Conservation (phyloP, 371 early-diverging fungal species). For the Sporodiniella umbellata region DNA sequence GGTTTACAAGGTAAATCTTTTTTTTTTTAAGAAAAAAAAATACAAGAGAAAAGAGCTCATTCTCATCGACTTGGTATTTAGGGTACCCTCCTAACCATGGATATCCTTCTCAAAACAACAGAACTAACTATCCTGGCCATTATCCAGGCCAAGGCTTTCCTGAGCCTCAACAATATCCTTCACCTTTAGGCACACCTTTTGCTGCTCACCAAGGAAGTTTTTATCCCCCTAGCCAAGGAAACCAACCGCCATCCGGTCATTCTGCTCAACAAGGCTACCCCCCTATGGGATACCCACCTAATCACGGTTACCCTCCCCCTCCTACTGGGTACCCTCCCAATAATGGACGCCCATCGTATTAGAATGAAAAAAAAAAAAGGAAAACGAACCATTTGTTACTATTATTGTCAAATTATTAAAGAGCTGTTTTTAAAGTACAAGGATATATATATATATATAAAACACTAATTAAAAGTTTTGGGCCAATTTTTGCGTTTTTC, state of each 20-base stretch:
- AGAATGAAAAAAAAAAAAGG: not conserved
- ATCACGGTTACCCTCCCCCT: slow-evolving; percentile 2
- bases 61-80: not conserved
- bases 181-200: slow-evolving; percentile 24
- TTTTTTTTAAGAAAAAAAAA: not conserved
- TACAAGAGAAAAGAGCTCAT: not conserved
- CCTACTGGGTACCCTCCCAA: not conserved
- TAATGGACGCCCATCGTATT: slow-evolving; percentile 8
- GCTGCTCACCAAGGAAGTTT: slow-evolving; percentile 27
- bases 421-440: too few relatives aligned
- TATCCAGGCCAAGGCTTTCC: slow-evolving; percentile 15
- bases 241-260: slow-evolving; percentile 9
- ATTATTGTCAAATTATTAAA: too few relatives aligned
- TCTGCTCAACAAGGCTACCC: slow-evolving; percentile 4
- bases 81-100: slow-evolving; percentile 12
- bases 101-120: slow-evolving; percentile 2
- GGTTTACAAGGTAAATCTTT: slow-evolving; percentile 3
- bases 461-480: too few relatives aligned
- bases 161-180: slow-evolving; percentile 12
- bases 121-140: not conserved
- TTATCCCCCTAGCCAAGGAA: slow-evolving; percentile 2
- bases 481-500: too few relatives aligned
- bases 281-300: slow-evolving; percentile 8
- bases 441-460: too few relatives aligned
- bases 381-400: too few relatives aligned